phyloP scores from a whole-genome alignment of 2,329 filamentous ascomycete genomes.

The Fonsecaea monophora region DNA sequence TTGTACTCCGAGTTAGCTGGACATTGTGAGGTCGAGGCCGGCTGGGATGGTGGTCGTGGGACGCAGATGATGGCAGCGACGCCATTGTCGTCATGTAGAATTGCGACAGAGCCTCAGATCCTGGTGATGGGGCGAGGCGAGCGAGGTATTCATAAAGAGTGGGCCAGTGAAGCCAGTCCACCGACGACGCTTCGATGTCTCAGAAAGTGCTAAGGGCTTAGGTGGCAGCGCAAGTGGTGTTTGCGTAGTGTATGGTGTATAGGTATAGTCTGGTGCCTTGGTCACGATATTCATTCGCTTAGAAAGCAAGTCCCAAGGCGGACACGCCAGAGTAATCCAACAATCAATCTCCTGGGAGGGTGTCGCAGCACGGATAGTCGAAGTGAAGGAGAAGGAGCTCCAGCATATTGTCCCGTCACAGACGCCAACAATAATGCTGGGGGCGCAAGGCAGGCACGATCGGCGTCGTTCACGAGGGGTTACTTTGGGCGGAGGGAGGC shows the following conservation, averaged over 20 bases:
- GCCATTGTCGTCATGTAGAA: constrained; percentile 27
- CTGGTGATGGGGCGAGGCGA: constrained; percentile 8
- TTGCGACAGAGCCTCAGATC: constrained; percentile 12
- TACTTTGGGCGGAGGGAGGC: constrained; percentile 3
- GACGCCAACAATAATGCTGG: constrained; percentile 24
- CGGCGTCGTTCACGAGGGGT: constrained; percentile 2
- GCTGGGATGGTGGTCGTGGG: constrained; percentile 19
- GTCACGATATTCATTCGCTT: constrained; percentile 9
- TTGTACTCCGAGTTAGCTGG: constrained; percentile 21
- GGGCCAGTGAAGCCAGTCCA: constrained; percentile 17
- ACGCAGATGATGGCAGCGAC: constrained; percentile 26
- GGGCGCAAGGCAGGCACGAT: constrained; percentile 24
- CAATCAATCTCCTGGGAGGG: constrained; percentile 36
- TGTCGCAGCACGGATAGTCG: constrained; percentile 29
- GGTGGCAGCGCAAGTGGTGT: constrained; percentile 3
- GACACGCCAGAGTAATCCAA: constrained; percentile 5
- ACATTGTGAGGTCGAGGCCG: constrained; percentile 30
- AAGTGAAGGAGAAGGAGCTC: constrained; percentile 21
- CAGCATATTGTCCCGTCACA: constrained; percentile 33
- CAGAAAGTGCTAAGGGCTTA: constrained; percentile 14
- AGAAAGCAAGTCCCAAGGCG: constrained; percentile 10
- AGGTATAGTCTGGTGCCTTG: neutral
- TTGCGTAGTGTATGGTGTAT: constrained; percentile 13
- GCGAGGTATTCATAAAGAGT: constrained; percentile 26
- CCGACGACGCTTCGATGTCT: constrained; percentile 18